These are phyloP conservation scores for Trametes hirsuta DNA, from an alignment of 1,284 basidiomycete genomes.

Conservation along the genomic window DNA sequence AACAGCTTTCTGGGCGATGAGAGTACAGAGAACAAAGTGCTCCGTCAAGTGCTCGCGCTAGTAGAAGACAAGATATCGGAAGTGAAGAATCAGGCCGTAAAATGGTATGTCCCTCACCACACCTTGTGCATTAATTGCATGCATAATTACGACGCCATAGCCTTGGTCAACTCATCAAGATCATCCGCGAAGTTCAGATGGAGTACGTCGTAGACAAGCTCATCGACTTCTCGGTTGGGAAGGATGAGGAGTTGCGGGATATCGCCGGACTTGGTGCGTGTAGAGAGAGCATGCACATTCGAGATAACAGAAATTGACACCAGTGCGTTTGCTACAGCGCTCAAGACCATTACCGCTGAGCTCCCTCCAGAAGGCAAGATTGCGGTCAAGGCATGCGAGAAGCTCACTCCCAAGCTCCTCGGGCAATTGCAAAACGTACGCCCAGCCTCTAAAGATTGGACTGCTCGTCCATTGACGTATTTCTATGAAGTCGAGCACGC, in stretches of 20 bases:
- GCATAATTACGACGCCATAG: slow-evolving; percentile 42
- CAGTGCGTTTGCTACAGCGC: slow-evolving; percentile 49
- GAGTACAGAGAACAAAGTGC: slow-evolving; percentile 76
- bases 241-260: slow-evolving; percentile 90
- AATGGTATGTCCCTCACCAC: slow-evolving; percentile 65
- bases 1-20: slow-evolving; percentile 80
- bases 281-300: not conserved
- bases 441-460: not conserved
- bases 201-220: slow-evolving; percentile 86
- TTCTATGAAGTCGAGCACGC: slow-evolving; percentile 58
- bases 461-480: not conserved
- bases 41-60: slow-evolving; percentile 80
- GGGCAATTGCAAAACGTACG: slow-evolving; percentile 77
- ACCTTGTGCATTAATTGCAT: not conserved
- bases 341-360: slow-evolving; percentile 94
- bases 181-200: slow-evolving; percentile 82
- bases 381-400: slow-evolving; percentile 79
- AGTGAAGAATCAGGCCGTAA: slow-evolving; percentile 97
- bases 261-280: slow-evolving; percentile 89
- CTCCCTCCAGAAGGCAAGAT: slow-evolving; percentile 82
- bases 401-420: slow-evolving; percentile 85
- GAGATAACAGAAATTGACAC: not conserved
- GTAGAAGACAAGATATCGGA: slow-evolving; percentile 95
- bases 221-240: slow-evolving; percentile 81
- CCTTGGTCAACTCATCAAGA: slow-evolving; percentile 85